Conservation (phyloP, 192 early-diverging fungal species). For the Coemansia sp. region DNA sequence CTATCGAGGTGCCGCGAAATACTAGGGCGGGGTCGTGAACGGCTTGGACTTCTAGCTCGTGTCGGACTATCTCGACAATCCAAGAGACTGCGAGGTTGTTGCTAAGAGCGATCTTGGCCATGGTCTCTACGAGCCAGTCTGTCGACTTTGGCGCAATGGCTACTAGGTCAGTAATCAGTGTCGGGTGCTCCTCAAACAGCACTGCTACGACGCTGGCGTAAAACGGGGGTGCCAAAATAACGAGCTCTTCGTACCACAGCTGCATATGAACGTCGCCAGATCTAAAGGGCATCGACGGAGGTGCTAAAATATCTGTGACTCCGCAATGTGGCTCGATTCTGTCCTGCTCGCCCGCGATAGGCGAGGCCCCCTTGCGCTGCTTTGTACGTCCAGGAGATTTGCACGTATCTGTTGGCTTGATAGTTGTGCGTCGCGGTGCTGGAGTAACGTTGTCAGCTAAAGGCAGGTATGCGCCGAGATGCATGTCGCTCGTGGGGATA, state of each 20-base stretch:
- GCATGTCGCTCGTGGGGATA: constrained; percentile 8
- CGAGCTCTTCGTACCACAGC: constrained; percentile 49
- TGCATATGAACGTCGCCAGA: constrained; percentile 50
- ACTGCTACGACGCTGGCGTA: constrained; percentile 28
- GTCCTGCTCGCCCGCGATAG: neutral
- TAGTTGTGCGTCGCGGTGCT: neutral
- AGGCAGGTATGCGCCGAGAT: constrained; percentile 22
- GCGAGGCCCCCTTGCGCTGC: neutral
- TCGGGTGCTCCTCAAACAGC: constrained; percentile 33
- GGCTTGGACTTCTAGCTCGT: constrained; percentile 37
- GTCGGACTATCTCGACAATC: constrained; percentile 39
- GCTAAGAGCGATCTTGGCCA: constrained; percentile 44
- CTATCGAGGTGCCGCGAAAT: constrained; percentile 65
- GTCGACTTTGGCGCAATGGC: constrained; percentile 29
- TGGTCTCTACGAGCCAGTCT: constrained; percentile 56
- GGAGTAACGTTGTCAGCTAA: constrained; percentile 18
- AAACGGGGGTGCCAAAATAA: constrained; percentile 27
- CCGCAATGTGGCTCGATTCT: neutral
- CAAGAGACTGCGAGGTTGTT: constrained; percentile 23
- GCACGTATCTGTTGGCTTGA: neutral
- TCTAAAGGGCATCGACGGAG: constrained; percentile 38
- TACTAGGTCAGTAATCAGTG: constrained; percentile 37
- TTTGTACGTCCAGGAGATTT: neutral
- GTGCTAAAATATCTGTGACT: neutral
- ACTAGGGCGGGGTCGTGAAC: constrained; percentile 49